Evolutionary conservation across 352 stramenopile genomes (phyloP).

Genomic region (Phytophthora megakarya): DNA sequence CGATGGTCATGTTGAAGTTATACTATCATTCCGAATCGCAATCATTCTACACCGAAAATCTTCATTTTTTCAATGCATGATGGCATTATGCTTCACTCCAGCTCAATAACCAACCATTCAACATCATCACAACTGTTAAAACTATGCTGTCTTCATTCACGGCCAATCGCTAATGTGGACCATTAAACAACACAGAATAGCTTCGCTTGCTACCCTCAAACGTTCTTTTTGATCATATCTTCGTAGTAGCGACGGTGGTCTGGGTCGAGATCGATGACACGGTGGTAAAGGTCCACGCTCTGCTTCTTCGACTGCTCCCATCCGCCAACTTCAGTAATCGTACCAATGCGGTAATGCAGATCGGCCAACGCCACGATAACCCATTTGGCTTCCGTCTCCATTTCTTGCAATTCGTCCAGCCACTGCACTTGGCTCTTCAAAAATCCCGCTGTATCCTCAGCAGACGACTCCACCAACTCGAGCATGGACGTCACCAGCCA

Average conservation of each 20-base stretch:
- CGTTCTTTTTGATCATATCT: conserved; percentile 48
- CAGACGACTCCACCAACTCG: conserved; percentile 50
- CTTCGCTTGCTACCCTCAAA: not conserved
- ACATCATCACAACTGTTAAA: too few species aligned
- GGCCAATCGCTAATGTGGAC: too few species aligned
- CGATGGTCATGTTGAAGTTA: too few species aligned
- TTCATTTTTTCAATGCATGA: too few species aligned
- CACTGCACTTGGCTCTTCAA: conserved; percentile 77
- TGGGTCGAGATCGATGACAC: conserved; percentile 51
- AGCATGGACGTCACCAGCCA: conserved; percentile 91
- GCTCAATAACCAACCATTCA: too few species aligned
- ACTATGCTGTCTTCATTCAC: too few species aligned
- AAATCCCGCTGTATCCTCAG: conserved; percentile 49
- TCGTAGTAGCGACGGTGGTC: conserved; percentile 69
- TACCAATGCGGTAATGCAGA: conserved; percentile 43
- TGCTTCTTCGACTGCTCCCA: conserved; percentile 42
- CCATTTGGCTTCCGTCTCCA: conserved; percentile 81
- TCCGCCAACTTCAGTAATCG: conserved; percentile 26
- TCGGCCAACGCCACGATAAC: conserved; percentile 70
- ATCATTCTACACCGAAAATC: too few species aligned
- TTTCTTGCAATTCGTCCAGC: conserved; percentile 81
- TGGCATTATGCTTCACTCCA: too few species aligned
- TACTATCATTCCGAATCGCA: too few species aligned
- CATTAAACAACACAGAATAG: not conserved
- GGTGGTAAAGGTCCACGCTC: conserved; percentile 55